phyloP scores from a whole-genome alignment of 345 rosid genomes.

The Salix dunnii region DNA sequence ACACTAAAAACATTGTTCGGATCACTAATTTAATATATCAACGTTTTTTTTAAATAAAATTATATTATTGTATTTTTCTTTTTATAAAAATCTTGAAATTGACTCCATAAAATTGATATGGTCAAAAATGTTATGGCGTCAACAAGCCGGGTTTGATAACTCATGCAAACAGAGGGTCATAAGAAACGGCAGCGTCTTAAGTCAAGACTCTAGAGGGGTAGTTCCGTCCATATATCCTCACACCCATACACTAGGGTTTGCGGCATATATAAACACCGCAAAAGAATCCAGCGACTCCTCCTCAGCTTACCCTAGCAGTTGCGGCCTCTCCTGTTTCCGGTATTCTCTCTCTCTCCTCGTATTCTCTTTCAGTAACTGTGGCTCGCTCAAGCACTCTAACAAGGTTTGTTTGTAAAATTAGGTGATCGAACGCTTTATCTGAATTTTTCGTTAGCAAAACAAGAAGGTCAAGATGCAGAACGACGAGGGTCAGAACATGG shows the following conservation, averaged over 20 bases:
- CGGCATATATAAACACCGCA: background rate
- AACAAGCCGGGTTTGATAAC: too few species aligned
- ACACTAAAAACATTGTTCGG: too few species aligned
- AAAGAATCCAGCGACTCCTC: background rate
- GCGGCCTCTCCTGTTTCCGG: background rate
- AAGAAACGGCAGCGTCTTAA: background rate
- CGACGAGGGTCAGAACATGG: slow-evolving; percentile 83
- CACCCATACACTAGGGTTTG: background rate
- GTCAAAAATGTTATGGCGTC: too few species aligned
- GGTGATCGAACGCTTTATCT: background rate
- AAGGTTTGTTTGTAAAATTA: background rate
- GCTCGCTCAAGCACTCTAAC: background rate
- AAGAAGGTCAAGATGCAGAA: slow-evolving; percentile 71
- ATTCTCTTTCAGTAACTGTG: background rate
- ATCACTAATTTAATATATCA: too few species aligned
- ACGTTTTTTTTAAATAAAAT: too few species aligned
- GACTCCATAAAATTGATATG: too few species aligned
- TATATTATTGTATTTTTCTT: too few species aligned
- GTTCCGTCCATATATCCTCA: background rate
- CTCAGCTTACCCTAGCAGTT: background rate
- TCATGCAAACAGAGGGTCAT: too few species aligned
- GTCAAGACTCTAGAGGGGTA: background rate
- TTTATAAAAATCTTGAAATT: too few species aligned
- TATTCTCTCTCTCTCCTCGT: background rate
- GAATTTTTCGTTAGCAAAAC: background rate